A percentile compares a stretch with the other conserved stretches of the same genome.
phyloP scores from a whole-genome alignment of 2,329 filamentous ascomycete genomes.

The Cytospora paraplurivora region DNA sequence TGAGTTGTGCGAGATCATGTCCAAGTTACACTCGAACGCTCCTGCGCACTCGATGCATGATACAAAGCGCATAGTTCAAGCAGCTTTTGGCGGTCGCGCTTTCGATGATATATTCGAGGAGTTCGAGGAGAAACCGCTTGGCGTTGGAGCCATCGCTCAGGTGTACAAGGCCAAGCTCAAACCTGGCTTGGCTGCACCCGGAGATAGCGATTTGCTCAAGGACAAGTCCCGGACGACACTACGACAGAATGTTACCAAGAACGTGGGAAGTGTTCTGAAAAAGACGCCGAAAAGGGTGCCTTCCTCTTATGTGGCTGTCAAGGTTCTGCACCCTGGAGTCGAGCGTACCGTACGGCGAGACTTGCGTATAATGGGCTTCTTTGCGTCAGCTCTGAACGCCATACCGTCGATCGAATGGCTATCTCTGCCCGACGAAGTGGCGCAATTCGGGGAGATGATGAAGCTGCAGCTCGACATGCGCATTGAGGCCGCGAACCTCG shows the following conservation, averaged over 20 bases:
- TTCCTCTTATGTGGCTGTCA: conserved; percentile 90
- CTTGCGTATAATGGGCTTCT: conserved; percentile 90
- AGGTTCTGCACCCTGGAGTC: conserved; percentile 90
- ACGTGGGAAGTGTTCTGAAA: conserved; percentile 84
- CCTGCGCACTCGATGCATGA: conserved; percentile 83
- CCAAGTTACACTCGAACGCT: conserved; percentile 89
- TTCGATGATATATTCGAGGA: conserved; percentile 97
- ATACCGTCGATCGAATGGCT: conserved; percentile 97
- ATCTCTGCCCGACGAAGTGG: conserved; percentile 90
- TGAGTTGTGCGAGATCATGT: conserved; percentile 92
- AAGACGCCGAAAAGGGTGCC: conserved; percentile 82
- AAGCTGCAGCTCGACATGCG: conserved; percentile 91
- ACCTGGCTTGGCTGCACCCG: conserved; percentile 69
- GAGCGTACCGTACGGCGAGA: conserved; percentile 90
- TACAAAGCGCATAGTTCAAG: conserved; percentile 77
- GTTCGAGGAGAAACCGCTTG: conserved; percentile 85
- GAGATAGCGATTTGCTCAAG: conserved; percentile 57
- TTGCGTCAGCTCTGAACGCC: conserved; percentile 78
- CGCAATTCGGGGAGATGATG: conserved; percentile 98
- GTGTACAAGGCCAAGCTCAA: conserved; percentile 96
- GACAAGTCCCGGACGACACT: conserved; percentile 44
- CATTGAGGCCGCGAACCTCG: conserved; percentile 90
- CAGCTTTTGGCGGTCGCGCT: conserved; percentile 75
- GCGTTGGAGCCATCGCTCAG: conserved; percentile 94
- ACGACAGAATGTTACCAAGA: conserved; percentile 71